Evolutionary conservation across 139 green algal genomes (phyloP).

Genomic region (Pseudopediastrum boryanum): DNA sequence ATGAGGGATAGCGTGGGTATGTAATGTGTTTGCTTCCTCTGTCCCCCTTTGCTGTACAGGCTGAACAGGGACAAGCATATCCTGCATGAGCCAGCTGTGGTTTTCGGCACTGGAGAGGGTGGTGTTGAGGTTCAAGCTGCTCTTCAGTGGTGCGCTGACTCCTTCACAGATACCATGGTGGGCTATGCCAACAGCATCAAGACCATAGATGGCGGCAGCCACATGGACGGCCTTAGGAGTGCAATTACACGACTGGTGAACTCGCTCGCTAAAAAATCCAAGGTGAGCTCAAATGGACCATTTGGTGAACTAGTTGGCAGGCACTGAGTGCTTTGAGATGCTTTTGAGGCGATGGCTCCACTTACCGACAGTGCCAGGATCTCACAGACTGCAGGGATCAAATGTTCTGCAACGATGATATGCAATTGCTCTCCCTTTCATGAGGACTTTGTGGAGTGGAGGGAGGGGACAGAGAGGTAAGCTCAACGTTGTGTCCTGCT

Average conservation of each 20-base stretch:
- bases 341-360: no score
- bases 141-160: constrained; percentile 90
- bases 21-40: no score
- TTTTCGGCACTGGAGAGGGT: constrained; percentile 54
- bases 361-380: no score
- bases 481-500: no score
- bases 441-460: no score
- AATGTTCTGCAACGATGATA: no score
- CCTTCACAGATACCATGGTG: constrained; percentile 83
- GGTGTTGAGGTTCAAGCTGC: constrained; percentile 57
- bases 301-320: no score
- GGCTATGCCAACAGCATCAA: constrained; percentile 98
- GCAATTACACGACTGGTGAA: constrained; percentile 89
- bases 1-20: no score
- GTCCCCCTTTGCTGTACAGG: neutral
- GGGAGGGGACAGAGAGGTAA: no score
- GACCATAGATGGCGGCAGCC: constrained; percentile 94
- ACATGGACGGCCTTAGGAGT: constrained; percentile 92
- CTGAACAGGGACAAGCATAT: constrained; percentile 48
- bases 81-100: constrained; percentile 74
- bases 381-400: no score
- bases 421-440: no score
- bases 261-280: constrained; percentile 37
- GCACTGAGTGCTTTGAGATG: no score
- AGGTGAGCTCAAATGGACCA: constrained; percentile 18